Evolutionary conservation across 2,329 filamentous ascomycete genomes (phyloP).

Genomic region (Onygenales sp.): DNA sequence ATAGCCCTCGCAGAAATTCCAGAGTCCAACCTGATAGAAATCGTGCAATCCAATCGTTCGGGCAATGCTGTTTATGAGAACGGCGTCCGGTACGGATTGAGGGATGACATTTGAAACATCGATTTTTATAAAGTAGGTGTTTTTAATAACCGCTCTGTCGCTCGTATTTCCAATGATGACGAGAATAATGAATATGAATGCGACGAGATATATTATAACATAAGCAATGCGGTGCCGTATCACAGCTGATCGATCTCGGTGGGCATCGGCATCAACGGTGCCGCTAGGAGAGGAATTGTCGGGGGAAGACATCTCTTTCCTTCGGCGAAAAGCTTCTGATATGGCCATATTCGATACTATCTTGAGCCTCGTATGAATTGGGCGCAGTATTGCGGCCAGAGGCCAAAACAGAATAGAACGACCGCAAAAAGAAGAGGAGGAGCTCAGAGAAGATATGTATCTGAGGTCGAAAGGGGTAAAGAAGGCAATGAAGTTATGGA

Average conservation of each 20-base stretch:
- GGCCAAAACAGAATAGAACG: neutral
- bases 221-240: constrained; percentile 53
- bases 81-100: constrained; percentile 58
- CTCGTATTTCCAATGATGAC: constrained; percentile 69
- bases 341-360: neutral
- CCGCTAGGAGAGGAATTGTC: neutral
- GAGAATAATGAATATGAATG: constrained; percentile 70
- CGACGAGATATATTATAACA: constrained; percentile 61
- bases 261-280: neutral
- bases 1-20: constrained; percentile 88
- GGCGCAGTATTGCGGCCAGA: neutral
- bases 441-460: too few relatives aligned
- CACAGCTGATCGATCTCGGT: neutral
- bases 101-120: constrained; percentile 76
- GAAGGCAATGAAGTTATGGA: too few relatives aligned
- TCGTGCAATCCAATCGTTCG: constrained; percentile 81
- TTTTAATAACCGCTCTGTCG: constrained; percentile 50
- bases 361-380: neutral
- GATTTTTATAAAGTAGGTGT: constrained; percentile 77
- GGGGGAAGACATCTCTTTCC: neutral
- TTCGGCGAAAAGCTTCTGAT: neutral
- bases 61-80: constrained; percentile 78
- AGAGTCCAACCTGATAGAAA: constrained; percentile 87
- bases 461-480: too few relatives aligned
- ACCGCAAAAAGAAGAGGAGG: neutral